Conservation (phyloP, 2,329 filamentous ascomycete genomes). For the Hypoxylon sp. region DNA sequence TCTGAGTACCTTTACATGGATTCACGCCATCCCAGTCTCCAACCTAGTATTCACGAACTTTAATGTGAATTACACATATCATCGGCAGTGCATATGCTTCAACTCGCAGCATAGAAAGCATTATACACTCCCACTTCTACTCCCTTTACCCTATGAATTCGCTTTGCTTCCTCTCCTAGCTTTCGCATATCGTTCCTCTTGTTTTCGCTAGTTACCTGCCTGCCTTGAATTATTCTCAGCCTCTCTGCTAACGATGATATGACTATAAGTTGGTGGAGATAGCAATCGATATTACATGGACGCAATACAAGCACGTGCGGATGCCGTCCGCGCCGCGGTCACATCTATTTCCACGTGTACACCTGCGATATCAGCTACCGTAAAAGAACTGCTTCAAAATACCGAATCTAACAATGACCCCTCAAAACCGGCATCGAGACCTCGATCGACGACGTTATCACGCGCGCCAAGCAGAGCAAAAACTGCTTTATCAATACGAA, state of each 20-base stretch:
- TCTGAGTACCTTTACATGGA: conserved; percentile 16
- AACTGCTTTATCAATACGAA: conserved; percentile 44
- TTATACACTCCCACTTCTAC: conserved; percentile 34
- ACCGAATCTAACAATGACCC: conserved; percentile 52
- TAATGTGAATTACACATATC: conserved; percentile 22
- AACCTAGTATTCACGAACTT: conserved; percentile 15
- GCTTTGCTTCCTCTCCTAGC: conserved; percentile 29
- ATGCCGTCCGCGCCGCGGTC: conserved; percentile 69
- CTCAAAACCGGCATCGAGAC: conserved; percentile 49
- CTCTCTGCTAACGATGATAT: conserved; percentile 49
- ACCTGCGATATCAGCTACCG: conserved; percentile 61
- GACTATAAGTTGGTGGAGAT: conserved; percentile 48
- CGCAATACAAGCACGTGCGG: conserved; percentile 61
- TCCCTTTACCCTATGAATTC: conserved; percentile 26
- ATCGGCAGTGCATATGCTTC: conserved; percentile 33
- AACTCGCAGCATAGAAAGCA: conserved; percentile 24
- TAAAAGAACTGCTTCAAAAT: conserved; percentile 63
- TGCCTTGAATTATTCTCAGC: conserved; percentile 26
- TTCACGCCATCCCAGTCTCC: conserved; percentile 19
- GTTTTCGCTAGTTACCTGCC: conserved; percentile 39
- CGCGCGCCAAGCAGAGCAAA: conserved; percentile 46
- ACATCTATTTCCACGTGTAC: conserved; percentile 69
- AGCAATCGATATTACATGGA: conserved; percentile 56
- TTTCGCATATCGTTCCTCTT: conserved; percentile 10
- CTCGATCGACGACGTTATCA: conserved; percentile 53